These are phyloP conservation scores for Linnemannia schmuckeri DNA, from an alignment of 192 early-diverging fungal species.

Conservation along the genomic window DNA sequence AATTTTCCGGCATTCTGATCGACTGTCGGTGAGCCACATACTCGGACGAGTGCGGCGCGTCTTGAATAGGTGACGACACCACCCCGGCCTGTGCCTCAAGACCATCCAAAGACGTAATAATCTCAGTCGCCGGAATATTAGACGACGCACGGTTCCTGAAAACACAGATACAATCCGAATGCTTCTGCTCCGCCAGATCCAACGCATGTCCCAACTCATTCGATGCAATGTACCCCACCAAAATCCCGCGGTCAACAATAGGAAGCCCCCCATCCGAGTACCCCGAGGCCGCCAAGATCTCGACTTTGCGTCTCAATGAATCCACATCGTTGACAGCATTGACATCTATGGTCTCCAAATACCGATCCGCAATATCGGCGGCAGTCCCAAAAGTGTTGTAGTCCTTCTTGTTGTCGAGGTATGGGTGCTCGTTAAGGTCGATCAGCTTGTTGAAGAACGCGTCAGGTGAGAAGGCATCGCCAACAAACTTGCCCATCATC, in stretches of 20 bases:
- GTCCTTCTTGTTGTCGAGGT: slow-evolving; percentile 81
- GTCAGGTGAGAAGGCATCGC: slow-evolving; percentile 53
- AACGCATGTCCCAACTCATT: slow-evolving; percentile 84
- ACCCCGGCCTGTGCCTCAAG: not conserved
- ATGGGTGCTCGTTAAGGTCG: slow-evolving; percentile 78
- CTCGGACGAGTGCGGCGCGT: not conserved
- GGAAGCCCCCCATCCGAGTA: slow-evolving; percentile 86
- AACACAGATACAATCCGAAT: slow-evolving; percentile 61
- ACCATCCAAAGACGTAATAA: slow-evolving; percentile 48
- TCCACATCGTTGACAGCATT: slow-evolving; percentile 70
- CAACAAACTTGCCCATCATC: slow-evolving; percentile 62
- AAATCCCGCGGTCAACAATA: slow-evolving; percentile 64
- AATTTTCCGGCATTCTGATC: not conserved
- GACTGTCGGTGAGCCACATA: not conserved
- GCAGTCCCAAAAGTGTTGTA: slow-evolving; percentile 74
- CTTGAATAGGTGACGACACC: not conserved
- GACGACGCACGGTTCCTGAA: slow-evolving; percentile 63
- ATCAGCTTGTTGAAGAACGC: slow-evolving; percentile 68
- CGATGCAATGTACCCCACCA: slow-evolving; percentile 88
- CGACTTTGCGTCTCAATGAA: slow-evolving; percentile 67
- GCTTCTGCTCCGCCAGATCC: slow-evolving; percentile 58
- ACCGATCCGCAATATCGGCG: slow-evolving; percentile 73
- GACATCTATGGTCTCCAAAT: slow-evolving; percentile 76
- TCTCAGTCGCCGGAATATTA: slow-evolving; percentile 57
- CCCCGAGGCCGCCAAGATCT: slow-evolving; percentile 65